Conservation (phyloP, 106 monocot genomes). For the Narthecium ossifragum region DNA sequence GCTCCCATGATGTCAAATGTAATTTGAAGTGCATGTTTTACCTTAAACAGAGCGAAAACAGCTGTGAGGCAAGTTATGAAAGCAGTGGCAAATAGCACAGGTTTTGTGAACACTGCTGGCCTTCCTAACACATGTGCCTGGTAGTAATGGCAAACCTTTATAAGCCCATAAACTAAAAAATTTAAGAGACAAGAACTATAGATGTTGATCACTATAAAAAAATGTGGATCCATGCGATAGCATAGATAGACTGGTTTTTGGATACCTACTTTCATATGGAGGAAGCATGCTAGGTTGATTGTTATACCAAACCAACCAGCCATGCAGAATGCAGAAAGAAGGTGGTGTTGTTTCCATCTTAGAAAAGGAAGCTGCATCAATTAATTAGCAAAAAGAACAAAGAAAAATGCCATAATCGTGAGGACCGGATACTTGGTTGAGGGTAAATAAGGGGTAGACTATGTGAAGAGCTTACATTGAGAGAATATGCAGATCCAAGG, state of each 20-base stretch:
- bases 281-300: conserved; percentile 44
- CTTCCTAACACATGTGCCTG: conserved; percentile 46
- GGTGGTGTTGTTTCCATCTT: conserved; percentile 44
- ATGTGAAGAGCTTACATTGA: conserved; percentile 26
- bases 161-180: too few relatives aligned
- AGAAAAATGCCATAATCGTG: too few relatives aligned
- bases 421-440: too few relatives aligned
- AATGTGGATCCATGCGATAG: background rate
- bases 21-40: too few relatives aligned
- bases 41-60: conserved; percentile 70
- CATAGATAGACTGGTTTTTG: too few relatives aligned
- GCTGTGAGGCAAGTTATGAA: conserved; percentile 63
- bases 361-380: conserved; percentile 36
- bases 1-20: background rate
- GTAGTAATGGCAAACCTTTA: too few relatives aligned
- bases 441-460: too few relatives aligned
- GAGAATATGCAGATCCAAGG: conserved; percentile 48
- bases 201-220: background rate
- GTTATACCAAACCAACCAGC: conserved; percentile 36
- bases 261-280: conserved; percentile 48
- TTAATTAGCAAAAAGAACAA: background rate
- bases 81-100: conserved; percentile 40
- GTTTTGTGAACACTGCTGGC: conserved; percentile 16
- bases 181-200: too few relatives aligned
- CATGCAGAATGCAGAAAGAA: conserved; percentile 53